Conservation (phyloP, 768 basidiomycete genomes). For the Naganishia onofrii region DNA sequence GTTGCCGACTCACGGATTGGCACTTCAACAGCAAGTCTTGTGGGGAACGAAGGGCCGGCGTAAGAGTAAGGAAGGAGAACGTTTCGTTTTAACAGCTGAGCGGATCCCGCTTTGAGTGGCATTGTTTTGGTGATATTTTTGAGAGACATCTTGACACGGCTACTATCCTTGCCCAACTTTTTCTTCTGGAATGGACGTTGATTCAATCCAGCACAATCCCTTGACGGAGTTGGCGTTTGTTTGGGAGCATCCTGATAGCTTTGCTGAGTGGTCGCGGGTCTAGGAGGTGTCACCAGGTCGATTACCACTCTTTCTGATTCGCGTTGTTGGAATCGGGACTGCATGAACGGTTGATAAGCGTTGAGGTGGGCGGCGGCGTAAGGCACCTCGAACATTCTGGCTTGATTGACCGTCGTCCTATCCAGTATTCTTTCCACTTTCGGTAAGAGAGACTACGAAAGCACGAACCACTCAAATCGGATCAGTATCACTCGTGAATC, state of each 20-base stretch:
- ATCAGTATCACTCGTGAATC: not conserved
- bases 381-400: not conserved
- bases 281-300: conserved; percentile 14
- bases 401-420: not conserved
- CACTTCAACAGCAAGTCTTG: not conserved
- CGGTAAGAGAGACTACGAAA: not conserved
- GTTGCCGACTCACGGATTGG: not conserved
- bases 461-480: too few relatives aligned
- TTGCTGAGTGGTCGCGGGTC: not conserved
- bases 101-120: not conserved
- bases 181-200: not conserved
- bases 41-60: not conserved
- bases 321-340: not conserved
- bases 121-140: not conserved
- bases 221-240: not conserved
- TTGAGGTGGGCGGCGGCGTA: not conserved
- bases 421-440: conserved; percentile 20
- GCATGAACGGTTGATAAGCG: not conserved
- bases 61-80: not conserved
- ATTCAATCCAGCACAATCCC: not conserved
- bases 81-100: not conserved
- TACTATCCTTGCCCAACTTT: conserved; percentile 7
- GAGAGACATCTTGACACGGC: conserved; percentile 7
- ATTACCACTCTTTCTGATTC: not conserved
- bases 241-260: not conserved